phyloP scores from a whole-genome alignment of 139 green algal species.

The Chlamydomonas schloesseri region DNA sequence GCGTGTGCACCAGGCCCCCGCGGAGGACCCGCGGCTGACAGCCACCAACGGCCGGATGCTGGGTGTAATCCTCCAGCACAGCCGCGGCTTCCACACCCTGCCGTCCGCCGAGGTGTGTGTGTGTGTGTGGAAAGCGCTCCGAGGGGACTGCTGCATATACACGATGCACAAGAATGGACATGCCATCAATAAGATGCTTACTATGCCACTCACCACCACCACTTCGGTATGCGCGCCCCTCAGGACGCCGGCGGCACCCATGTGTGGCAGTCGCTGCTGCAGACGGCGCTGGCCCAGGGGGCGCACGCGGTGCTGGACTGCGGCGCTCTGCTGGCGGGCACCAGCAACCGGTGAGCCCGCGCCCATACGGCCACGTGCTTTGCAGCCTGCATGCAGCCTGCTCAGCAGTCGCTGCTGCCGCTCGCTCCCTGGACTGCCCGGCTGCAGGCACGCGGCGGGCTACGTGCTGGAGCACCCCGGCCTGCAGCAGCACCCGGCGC shows the following conservation, averaged over 20 bases:
- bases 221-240: background rate
- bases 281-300: slow-evolving; percentile 43
- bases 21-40: background rate
- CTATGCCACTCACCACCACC: no score
- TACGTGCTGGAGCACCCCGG: slow-evolving; percentile 41
- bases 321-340: slow-evolving; percentile 65
- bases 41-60: slow-evolving; percentile 78
- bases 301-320: slow-evolving; percentile 64
- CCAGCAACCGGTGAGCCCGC: slow-evolving; percentile 46
- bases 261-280: slow-evolving; percentile 59
- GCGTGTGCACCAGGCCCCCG: slow-evolving; percentile 52
- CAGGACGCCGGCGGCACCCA: background rate
- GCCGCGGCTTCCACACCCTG: background rate
- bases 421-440: no score
- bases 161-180: background rate
- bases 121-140: background rate
- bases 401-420: no score
- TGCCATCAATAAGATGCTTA: background rate
- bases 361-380: no score
- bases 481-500: background rate
- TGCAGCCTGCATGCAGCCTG: background rate
- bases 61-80: slow-evolving; percentile 56
- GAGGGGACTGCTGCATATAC: no score
- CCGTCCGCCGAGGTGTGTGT: background rate
- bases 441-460: slow-evolving; percentile 37